These are phyloP conservation scores for Sclerotinia spermophila DNA, from an alignment of 2,329 filamentous ascomycete genomes.

Conservation along the genomic window DNA sequence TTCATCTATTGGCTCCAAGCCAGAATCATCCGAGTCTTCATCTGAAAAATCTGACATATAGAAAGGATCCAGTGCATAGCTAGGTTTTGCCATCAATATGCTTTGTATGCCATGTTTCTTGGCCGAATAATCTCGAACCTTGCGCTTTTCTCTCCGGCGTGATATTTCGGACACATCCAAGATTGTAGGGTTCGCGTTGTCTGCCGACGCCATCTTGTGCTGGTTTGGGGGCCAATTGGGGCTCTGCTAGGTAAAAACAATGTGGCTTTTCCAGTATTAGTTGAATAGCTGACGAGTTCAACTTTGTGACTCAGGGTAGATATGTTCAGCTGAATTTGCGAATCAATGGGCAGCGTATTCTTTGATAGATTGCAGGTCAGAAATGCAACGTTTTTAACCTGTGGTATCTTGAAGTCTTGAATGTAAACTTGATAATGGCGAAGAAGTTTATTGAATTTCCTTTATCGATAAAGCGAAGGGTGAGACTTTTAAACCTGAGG, in stretches of 20 bases:
- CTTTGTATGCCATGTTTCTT: slow-evolving; percentile 31
- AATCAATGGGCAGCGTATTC: background rate
- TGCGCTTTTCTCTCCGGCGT: slow-evolving; percentile 61
- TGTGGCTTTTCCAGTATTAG: background rate
- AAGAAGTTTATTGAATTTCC: background rate
- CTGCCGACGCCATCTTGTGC: background rate
- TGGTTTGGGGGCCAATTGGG: slow-evolving; percentile 3
- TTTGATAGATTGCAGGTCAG: background rate
- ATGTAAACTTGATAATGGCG: background rate
- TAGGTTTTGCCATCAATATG: slow-evolving; percentile 32
- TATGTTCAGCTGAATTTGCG: background rate
- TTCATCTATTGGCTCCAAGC: slow-evolving; percentile 83
- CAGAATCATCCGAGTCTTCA: slow-evolving; percentile 49
- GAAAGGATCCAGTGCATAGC: slow-evolving; percentile 37
- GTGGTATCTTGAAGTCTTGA: background rate
- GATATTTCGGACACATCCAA: slow-evolving; percentile 84
- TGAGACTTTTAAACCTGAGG: background rate
- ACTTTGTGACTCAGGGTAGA: background rate
- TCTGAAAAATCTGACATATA: slow-evolving; percentile 36
- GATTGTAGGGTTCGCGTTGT: slow-evolving; percentile 84
- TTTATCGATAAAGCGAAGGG: slow-evolving; percentile 15
- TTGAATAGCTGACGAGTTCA: background rate
- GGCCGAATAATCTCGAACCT: slow-evolving; percentile 43
- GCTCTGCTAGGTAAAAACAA: background rate
- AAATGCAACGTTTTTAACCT: background rate